Evolutionary conservation across 2,329 filamentous ascomycete species (phyloP).

Genomic region (Cladosporium velox): DNA sequence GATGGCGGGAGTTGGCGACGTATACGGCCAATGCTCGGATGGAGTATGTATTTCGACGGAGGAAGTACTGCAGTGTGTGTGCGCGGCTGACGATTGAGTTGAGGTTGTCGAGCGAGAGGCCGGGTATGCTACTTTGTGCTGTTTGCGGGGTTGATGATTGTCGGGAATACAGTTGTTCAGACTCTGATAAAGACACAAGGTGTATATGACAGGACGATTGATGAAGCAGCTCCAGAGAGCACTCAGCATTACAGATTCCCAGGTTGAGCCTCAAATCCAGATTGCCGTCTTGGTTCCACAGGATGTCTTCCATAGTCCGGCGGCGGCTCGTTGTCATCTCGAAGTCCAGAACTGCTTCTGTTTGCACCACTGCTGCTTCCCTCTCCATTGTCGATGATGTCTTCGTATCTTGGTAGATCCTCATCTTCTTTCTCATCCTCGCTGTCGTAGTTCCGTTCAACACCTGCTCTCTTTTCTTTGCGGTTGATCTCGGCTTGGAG

Average conservation of each 20-base stretch:
- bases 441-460: slow-evolving; percentile 12
- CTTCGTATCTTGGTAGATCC: slow-evolving; percentile 15
- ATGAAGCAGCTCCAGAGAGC: not conserved
- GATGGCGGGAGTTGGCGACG: not conserved
- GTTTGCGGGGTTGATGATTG: not conserved
- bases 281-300: not conserved
- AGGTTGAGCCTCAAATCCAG: not conserved
- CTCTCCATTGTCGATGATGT: slow-evolving; percentile 2
- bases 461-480: slow-evolving; percentile 2
- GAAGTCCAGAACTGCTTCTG: not conserved
- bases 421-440: slow-evolving; percentile 17
- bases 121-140: not conserved
- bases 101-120: not conserved
- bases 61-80: not conserved
- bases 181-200: not conserved
- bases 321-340: not conserved
- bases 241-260: not conserved
- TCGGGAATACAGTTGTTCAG: not conserved
- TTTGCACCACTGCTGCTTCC: not conserved
- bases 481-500: not conserved
- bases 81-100: not conserved
- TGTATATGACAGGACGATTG: not conserved
- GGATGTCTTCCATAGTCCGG: not conserved
- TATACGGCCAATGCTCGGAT: not conserved
- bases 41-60: not conserved